Evolutionary conservation across 176 grass and related monocot genomes (phyloP), one percentile per base, ranked within the genome.

Genomic region (Calamus simplicifolius): DNA sequence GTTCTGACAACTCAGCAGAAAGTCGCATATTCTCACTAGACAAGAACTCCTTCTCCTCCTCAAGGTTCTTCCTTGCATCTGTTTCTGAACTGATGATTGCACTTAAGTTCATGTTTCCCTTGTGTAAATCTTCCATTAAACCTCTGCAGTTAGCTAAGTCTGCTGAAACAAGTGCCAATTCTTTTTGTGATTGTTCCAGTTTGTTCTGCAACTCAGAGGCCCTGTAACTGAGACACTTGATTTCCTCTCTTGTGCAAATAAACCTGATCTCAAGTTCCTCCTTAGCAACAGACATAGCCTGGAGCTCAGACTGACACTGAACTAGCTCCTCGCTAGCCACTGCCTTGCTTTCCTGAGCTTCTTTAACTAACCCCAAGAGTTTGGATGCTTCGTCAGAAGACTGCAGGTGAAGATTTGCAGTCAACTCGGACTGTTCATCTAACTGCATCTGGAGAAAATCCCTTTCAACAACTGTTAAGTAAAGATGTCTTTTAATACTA

Each of bases 361-460:
- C 81, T 70, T 82, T 72, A 48, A 85, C 54, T 51, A 67, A 66
- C 43, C 7, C 58, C 75, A 64, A 63, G 29, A 85, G 78, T 52
- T 90, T 76, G 17, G 25, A 65, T 30, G 57, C 53, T 61, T 85
- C 75, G 69, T 75, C 59, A 73, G 68, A 73, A 76, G 63, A 88
- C 12, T 21, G 56, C 7, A 50, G 68, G 63, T 59, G 71, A 64
- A 73, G 17, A 19, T 80, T 73, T 27, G 75, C 64, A 71, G 79
- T 69, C 6, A 79, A 58, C 23, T 52, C 62, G 52, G 69, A 76
- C 66, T 58, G 38, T 38, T 88, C 92, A 43, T 80, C 78, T 65
- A 88, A 63, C 67, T 82, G 83, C 69, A 87, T 64, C 70, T 83
- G 80, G 18, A 91, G 71, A 85, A 87, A 79, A 72, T 97, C 78